Base-by-base conservation (phyloP, 768 basidiomycete species). In the Rhizopogon vesiculosus region DNA sequence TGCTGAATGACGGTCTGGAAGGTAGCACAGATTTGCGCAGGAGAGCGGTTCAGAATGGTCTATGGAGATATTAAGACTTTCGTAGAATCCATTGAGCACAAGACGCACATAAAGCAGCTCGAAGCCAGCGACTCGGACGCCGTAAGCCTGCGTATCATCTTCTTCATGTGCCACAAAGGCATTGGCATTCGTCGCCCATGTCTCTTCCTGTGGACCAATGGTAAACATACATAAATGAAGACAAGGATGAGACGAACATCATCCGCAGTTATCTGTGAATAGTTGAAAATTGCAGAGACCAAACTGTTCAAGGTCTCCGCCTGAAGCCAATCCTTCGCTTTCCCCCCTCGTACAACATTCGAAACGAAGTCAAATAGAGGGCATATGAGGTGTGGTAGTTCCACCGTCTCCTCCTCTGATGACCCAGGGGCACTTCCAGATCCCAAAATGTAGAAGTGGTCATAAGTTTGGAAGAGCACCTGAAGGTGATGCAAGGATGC, bases 151-250 rank as follows among this genome's bases (percentile, higher is more conserved):
- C 1, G 86, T 86, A 58, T 96, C 93, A 57, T 98, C 96, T 53
- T 97, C 93, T 64, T 98, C 95, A 66, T 98, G 93, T 25, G 89
- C 87, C 31, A 98, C 86, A 64, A 98, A 98, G 3, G 88, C 84
- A 61, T 98, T 98, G 3, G 91, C 85, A 62, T 97, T 89, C 52
- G 78, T 82, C 2, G 84, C 82, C 96, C 96, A 98, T 15, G 84
- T 87, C 31, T 94, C 92, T 66, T 94, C 93, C 93, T 98, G 58
- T 29, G 28, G 56, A 53, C 48, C 12, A 42, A 42, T 38, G n/a
- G 58, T 55, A 33, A 51, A 53, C 31, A 55, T 8, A n/a, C 42
- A 15, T 7, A 5, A 1, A 56, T 16, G 38, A 46, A 10, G 60
- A 28, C 15, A 50, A 16, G 41, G 22, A 55, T 19, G 6, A 19